Conservation (phyloP, 116 monocot species). For the Dioscorea cayenensis region DNA sequence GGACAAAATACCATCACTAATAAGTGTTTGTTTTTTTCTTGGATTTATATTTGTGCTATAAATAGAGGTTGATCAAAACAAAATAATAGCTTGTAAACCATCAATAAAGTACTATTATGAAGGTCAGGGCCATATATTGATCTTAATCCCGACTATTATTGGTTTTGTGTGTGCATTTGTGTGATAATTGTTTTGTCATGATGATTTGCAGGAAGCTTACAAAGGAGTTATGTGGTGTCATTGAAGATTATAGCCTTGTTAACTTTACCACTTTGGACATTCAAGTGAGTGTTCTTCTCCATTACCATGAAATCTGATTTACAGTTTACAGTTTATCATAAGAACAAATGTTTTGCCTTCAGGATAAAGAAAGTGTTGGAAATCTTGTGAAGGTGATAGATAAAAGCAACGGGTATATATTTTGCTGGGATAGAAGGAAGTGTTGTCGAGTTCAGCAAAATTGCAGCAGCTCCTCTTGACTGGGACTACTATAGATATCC, state of each 20-base stretch:
- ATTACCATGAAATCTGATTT: background rate
- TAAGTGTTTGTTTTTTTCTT: background rate
- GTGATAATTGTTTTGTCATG: background rate
- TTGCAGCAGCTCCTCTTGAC: conserved; percentile 83
- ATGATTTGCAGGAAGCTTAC: conserved; percentile 77
- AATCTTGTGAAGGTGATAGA: conserved; percentile 97
- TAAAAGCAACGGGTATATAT: conserved; percentile 96
- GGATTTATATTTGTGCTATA: background rate
- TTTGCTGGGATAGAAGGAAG: conserved; percentile 86
- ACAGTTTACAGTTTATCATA: background rate
- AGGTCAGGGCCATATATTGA: background rate
- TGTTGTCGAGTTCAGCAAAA: conserved; percentile 88
- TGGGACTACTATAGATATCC: conserved; percentile 99
- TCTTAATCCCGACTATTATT: background rate
- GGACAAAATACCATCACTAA: background rate
- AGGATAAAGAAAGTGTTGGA: conserved; percentile 98
- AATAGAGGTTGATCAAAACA: background rate
- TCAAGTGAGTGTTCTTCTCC: conserved; percentile 35
- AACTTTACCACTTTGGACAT: conserved; percentile 91
- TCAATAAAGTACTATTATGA: background rate
- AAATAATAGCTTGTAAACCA: background rate
- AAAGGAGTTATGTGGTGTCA: conserved; percentile 77
- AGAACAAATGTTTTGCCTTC: conserved; percentile 4
- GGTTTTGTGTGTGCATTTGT: background rate
- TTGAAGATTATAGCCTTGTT: conserved; percentile 81